phyloP scores from a whole-genome alignment of 1,139 yeast species.

The Lodderomyces theae region DNA sequence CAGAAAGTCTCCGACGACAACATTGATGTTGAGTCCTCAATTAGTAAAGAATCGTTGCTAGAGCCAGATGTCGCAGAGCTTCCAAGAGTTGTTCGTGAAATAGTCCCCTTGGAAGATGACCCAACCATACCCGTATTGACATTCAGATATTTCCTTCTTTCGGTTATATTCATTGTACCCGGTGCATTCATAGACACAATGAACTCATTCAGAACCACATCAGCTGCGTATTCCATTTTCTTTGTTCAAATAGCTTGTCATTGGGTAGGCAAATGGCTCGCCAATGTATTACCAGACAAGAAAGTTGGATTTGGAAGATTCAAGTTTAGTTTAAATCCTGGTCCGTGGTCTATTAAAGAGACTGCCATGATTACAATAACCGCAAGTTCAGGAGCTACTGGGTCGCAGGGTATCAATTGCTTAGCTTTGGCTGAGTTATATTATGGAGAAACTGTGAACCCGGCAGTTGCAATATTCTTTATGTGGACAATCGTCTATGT shows the following conservation, averaged over 20 bases:
- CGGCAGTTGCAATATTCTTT: conserved; percentile 34
- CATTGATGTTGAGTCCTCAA: neutral
- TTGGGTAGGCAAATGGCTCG: conserved; percentile 42
- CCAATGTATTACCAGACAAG: conserved; percentile 32
- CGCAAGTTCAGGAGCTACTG: conserved; percentile 48
- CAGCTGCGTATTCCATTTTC: conserved; percentile 46
- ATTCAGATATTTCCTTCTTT: conserved; percentile 38
- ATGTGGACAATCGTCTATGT: conserved; percentile 48
- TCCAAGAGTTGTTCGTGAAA: conserved; percentile 33
- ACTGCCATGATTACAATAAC: conserved; percentile 44
- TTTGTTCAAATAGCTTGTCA: conserved; percentile 46
- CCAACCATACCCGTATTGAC: conserved; percentile 38
- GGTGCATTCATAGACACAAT: conserved; percentile 50
- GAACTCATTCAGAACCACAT: conserved; percentile 47
- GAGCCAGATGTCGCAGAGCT: conserved; percentile 21
- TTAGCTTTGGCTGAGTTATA: conserved; percentile 42
- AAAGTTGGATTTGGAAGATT: conserved; percentile 21
- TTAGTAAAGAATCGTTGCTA: conserved; percentile 1
- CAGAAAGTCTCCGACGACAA: neutral
- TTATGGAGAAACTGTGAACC: conserved; percentile 31
- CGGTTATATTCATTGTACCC: conserved; percentile 41
- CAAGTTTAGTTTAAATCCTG: conserved; percentile 37
- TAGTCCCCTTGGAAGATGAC: conserved; percentile 37
- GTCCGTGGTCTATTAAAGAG: conserved; percentile 49
- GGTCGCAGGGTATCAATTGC: conserved; percentile 42